Evolutionary conservation across 345 rosid species (phyloP).

Genomic region (Eutrema yunnanense): DNA sequence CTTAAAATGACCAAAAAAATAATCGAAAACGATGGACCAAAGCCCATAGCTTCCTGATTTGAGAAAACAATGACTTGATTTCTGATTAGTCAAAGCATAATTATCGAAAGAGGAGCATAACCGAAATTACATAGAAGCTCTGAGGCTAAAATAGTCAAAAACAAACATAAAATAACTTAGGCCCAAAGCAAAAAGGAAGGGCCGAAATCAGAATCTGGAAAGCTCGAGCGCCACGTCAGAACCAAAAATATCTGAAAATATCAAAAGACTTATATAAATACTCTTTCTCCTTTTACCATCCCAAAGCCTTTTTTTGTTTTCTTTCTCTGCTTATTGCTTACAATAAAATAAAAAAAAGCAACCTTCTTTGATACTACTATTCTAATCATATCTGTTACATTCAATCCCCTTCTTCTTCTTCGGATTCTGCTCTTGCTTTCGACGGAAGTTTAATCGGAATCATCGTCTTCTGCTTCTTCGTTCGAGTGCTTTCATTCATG

Average conservation of each 20-base stretch:
- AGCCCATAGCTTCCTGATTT: not conserved
- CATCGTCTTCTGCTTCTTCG: not conserved
- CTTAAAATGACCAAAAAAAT: too few species aligned
- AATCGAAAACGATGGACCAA: not conserved
- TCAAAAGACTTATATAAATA: slow-evolving; percentile 31
- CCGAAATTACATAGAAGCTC: too few species aligned
- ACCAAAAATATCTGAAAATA: slow-evolving; percentile 38
- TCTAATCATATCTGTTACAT: not conserved
- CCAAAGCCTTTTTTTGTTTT: not conserved
- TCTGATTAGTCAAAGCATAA: not conserved
- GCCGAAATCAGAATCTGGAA: slow-evolving; percentile 22
- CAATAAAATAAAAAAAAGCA: not conserved
- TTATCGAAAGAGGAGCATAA: not conserved
- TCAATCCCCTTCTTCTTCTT: not conserved
- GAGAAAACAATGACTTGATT: not conserved
- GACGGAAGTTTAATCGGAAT: not conserved
- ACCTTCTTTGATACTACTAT: not conserved
- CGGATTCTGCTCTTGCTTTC: not conserved
- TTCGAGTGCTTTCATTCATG: slow-evolving; percentile 19
- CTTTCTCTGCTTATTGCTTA: not conserved
- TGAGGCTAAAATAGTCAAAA: slow-evolving; percentile 4
- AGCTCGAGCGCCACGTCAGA: slow-evolving; percentile 27
- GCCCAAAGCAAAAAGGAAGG: slow-evolving; percentile 24
- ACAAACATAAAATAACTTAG: not conserved
- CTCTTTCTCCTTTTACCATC: fast-evolving